Percentiles rank a stretch among this genome's conserved stretches.
phyloP scores from a whole-genome alignment of 1,139 yeast species.

The Debaryomyces coudertii region DNA sequence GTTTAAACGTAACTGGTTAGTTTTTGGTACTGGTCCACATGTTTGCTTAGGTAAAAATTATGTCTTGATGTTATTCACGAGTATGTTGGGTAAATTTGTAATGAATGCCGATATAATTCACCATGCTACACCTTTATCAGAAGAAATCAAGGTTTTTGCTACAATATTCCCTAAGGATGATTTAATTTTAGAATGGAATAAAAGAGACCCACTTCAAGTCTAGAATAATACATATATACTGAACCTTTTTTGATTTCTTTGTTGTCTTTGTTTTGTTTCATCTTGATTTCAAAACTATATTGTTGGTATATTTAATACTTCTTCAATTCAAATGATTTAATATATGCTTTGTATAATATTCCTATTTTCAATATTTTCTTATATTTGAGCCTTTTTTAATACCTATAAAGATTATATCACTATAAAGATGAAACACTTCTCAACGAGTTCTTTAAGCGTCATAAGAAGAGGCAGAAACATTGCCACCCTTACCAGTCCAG shows the following conservation, averaged over 20 bases:
- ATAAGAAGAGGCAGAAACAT: conserved; percentile 92
- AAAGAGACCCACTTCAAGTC: conserved; percentile 52
- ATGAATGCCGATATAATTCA: conserved; percentile 81
- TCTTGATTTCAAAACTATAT: neutral
- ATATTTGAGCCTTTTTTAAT: neutral
- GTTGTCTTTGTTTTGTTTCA: neutral
- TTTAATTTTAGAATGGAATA: conserved; percentile 73
- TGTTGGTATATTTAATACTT: conserved; percentile 2
- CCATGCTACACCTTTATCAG: conserved; percentile 79
- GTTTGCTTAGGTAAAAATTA: conserved; percentile 93
- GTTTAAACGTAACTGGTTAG: conserved; percentile 89
- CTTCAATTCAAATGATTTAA: neutral
- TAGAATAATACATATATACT: conserved; percentile 5
- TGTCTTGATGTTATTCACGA: conserved; percentile 87
- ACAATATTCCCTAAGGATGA: conserved; percentile 98
- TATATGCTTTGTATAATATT: neutral
- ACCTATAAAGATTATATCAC: neutral
- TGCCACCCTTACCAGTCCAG: conserved; percentile 99
- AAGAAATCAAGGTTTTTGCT: conserved; percentile 93
- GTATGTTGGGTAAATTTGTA: conserved; percentile 86
- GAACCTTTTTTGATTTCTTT: neutral
- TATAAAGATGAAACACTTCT: conserved; percentile 5
- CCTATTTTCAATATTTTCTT: neutral
- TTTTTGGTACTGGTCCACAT: conserved; percentile 96
- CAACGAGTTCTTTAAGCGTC: conserved; percentile 62